A percentile compares a stretch with the other conserved stretches of the same genome.
These are phyloP conservation scores for Aspergillus ellipticus DNA, from an alignment of 495 filamentous ascomycete genomes.

Conservation along the genomic window DNA sequence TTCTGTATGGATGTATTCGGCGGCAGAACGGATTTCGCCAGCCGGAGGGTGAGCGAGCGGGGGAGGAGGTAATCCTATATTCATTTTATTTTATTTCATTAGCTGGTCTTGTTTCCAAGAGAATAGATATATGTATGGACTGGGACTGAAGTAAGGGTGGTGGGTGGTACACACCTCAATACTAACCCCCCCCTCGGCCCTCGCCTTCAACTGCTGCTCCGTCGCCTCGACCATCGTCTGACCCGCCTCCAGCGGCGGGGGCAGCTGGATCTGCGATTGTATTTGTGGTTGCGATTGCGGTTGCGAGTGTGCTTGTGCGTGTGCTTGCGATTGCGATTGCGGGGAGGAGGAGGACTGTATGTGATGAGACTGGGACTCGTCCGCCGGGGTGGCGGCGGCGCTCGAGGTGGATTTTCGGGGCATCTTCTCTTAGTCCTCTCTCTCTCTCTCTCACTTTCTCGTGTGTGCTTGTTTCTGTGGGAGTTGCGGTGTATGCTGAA, in stretches of 20 bases:
- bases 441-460: not conserved
- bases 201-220: constrained; percentile 46
- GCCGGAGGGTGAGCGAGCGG: constrained; percentile 85
- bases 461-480: no score
- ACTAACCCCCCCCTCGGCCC: constrained; percentile 39
- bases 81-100: constrained; percentile 3
- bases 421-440: constrained; percentile 1
- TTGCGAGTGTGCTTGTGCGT: not conserved
- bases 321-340: not conserved
- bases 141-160: no score
- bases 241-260: not conserved
- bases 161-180: constrained; percentile 35
- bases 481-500: not conserved
- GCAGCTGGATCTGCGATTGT: not conserved
- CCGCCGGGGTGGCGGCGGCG: not conserved
- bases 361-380: no score
- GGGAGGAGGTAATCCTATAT: constrained; percentile 83
- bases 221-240: constrained; percentile 35
- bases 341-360: not conserved
- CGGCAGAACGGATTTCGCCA: constrained; percentile 96
- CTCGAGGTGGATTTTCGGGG: constrained; percentile 17
- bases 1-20: constrained; percentile 92
- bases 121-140: no score
- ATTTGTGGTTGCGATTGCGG: constrained; percentile 13
- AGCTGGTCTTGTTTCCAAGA: no score